phyloP scores from a whole-genome alignment of 192 early-diverging fungal species.

The Coemansia sp. region DNA sequence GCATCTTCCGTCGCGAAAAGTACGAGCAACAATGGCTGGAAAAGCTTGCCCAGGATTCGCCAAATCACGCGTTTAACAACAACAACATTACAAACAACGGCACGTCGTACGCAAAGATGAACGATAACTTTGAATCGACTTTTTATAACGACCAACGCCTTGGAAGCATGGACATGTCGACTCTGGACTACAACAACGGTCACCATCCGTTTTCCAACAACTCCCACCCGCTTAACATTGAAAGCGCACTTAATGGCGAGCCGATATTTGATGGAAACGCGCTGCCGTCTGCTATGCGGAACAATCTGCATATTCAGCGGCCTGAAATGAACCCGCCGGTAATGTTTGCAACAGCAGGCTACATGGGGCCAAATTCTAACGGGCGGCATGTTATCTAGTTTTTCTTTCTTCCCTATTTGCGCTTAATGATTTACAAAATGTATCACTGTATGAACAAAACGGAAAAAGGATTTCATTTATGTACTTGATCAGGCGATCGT shows the following conservation, averaged over 20 bases:
- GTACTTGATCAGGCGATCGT: too few species aligned
- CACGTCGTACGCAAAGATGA: slow-evolving; percentile 13
- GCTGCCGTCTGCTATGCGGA: slow-evolving; percentile 21
- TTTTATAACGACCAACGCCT: neutral
- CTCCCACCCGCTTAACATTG: neutral
- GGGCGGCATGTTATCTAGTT: slow-evolving; percentile 20
- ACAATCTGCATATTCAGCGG: slow-evolving; percentile 36
- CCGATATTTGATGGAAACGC: slow-evolving; percentile 9
- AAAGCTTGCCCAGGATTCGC: slow-evolving; percentile 26
- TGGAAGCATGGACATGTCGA: slow-evolving; percentile 11
- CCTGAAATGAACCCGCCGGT: slow-evolving; percentile 21
- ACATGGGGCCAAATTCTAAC: neutral
- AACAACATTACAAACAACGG: neutral
- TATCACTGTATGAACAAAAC: too few species aligned
- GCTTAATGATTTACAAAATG: neutral
- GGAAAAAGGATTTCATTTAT: too few species aligned
- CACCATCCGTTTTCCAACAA: slow-evolving; percentile 11
- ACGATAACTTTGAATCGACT: neutral
- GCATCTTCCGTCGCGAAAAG: slow-evolving; percentile 25
- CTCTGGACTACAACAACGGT: neutral
- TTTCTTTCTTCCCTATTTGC: neutral
- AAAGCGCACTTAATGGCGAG: slow-evolving; percentile 9
- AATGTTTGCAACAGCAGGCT: slow-evolving; percentile 15
- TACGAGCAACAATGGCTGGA: slow-evolving; percentile 41
- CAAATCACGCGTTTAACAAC: slow-evolving; percentile 17